These are phyloP conservation scores for Pestalotiopsis fici DNA, from an alignment of 2,329 filamentous ascomycete genomes.

Conservation along the genomic window DNA sequence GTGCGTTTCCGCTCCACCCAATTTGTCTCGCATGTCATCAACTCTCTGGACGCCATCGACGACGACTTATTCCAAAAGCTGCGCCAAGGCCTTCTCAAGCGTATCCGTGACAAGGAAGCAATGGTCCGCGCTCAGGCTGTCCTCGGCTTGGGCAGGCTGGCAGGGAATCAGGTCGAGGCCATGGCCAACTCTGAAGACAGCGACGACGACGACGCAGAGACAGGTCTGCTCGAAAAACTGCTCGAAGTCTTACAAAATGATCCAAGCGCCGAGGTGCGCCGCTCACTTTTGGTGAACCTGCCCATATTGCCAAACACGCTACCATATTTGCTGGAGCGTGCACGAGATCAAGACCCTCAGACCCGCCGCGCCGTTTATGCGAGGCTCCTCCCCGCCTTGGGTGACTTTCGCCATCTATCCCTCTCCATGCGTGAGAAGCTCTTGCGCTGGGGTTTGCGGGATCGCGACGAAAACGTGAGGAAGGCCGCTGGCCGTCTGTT, in stretches of 20 bases:
- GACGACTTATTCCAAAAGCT: slow-evolving; percentile 87
- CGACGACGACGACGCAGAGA: slow-evolving; percentile 62
- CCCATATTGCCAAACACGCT: slow-evolving; percentile 81
- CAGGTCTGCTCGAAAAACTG: slow-evolving; percentile 78
- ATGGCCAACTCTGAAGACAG: slow-evolving; percentile 71
- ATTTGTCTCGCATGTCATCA: slow-evolving; percentile 86
- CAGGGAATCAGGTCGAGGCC: slow-evolving; percentile 74
- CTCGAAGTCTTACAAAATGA: slow-evolving; percentile 91
- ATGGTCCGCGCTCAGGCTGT: slow-evolving; percentile 92
- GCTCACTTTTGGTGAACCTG: slow-evolving; percentile 87
- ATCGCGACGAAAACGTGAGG: slow-evolving; percentile 90
- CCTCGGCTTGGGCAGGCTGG: slow-evolving; percentile 82
- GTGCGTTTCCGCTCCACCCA: slow-evolving; percentile 90
- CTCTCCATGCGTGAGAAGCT: slow-evolving; percentile 95
- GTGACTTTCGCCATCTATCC: slow-evolving; percentile 92
- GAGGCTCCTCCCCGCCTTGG: slow-evolving; percentile 80
- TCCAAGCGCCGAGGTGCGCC: slow-evolving; percentile 87
- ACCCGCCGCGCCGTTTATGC: slow-evolving; percentile 88
- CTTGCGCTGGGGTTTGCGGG: slow-evolving; percentile 88
- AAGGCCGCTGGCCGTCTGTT: slow-evolving; percentile 91
- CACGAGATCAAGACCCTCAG: slow-evolving; percentile 81
- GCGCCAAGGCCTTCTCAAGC: slow-evolving; percentile 75
- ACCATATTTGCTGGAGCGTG: slow-evolving; percentile 85
- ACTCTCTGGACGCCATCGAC: slow-evolving; percentile 88
- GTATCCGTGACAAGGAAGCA: slow-evolving; percentile 91